Evolutionary conservation across 1,139 yeast species (phyloP), one percentile per base, ranked within the genome.

Genomic region (Pichia sp.): DNA sequence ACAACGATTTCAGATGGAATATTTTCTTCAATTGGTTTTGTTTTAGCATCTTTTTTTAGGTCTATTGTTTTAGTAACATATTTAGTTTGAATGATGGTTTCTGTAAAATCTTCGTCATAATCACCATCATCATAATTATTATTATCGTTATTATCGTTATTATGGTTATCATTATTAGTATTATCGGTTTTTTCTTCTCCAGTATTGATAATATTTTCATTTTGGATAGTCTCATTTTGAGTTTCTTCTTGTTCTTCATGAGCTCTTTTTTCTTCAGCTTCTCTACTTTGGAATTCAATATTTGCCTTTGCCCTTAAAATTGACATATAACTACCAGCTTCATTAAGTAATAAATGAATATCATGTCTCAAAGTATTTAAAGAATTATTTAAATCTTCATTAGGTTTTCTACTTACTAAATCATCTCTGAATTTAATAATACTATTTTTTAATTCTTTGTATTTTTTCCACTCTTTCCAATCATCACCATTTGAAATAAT

Each of bases 301-400:
- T 89, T 90, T 22, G 95, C 95, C 61, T 81, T 77, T 12, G 95
- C 90, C 57, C 96, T 74, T 48, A 83, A 70, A 42, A 86, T 74
- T 48, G 80, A 78, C 54, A 87, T 67, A 59, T 80, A 83, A 51
- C 82, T 82, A 29, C 81, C 84, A 46, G 83, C 78, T 59, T 89
- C 96, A 49, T 78, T 74, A 30, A 78, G 66, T 46, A 87, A 62
- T 34, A 79, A 68, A 42, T 73, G 70, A 40, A 86, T 67, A 47
- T 87, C 85, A 52, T 70, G 68, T 54, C 80, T 81, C 23, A 84
- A 71, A 47, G 78, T 81, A 26, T 66, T 65, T 47, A 85, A 62
- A 26, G 83, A 71, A 46, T 78, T 82, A 25, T 66, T 65, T 48
- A 85, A 64, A 53, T 80, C 76, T 3, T 63, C 62, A 46, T 73